Conservation (phyloP, 2,329 filamentous ascomycete genomes). For the Penicillium sp. region DNA sequence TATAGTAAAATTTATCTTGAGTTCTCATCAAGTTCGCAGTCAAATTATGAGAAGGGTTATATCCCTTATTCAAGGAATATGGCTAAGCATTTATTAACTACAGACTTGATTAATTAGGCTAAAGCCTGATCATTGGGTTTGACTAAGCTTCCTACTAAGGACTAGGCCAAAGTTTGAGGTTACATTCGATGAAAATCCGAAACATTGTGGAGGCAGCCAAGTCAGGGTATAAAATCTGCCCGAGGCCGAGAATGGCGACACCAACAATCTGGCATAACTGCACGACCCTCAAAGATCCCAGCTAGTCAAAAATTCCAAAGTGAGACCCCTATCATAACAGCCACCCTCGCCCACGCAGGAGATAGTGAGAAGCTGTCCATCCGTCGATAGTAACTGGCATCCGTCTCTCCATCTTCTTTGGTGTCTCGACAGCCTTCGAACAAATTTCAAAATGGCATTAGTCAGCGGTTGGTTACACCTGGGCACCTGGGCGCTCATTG, state of each 20-base stretch:
- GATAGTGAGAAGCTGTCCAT: not conserved
- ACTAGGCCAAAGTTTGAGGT: not conserved
- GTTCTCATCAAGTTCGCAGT: not conserved
- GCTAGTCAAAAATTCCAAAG: too few relatives aligned
- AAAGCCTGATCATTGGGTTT: not conserved
- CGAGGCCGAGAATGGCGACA: too few relatives aligned
- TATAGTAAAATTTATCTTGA: not conserved
- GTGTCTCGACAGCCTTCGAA: not conserved
- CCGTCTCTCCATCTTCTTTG: not conserved
- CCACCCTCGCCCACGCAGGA: too few relatives aligned
- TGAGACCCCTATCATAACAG: too few relatives aligned
- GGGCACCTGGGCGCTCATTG: not conserved
- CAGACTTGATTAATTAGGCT: not conserved
- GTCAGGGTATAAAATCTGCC: too few relatives aligned
- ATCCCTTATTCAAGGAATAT: not conserved
- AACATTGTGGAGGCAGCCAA: not conserved
- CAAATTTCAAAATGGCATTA: not conserved
- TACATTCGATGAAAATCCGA: not conserved
- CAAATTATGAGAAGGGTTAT: not conserved
- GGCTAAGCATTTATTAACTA: not conserved
- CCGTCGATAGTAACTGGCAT: constrained; percentile 3
- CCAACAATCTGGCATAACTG: too few relatives aligned
- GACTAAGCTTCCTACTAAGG: not conserved
- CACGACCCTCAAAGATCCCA: too few relatives aligned
- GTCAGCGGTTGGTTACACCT: not conserved